Base-by-base conservation (phyloP, 495 filamentous ascomycete genomes). In the Neurospora sp. region DNA sequence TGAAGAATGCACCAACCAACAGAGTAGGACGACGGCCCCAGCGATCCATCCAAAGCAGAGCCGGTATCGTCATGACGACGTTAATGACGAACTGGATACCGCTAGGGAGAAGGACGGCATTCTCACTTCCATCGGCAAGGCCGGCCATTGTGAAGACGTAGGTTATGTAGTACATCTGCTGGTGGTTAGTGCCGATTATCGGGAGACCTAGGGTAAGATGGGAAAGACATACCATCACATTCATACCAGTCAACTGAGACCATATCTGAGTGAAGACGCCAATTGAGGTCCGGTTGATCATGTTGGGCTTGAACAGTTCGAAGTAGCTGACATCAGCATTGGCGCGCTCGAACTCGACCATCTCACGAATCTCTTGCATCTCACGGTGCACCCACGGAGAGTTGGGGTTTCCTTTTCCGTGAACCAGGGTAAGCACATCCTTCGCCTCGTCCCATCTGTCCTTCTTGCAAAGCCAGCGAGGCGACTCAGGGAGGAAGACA, bases 231-330 rank as follows among this genome's bases (percentile, higher is more conserved):
- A 93, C 93, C 91, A 94, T 94, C 14, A 93, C 91, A 78, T 94
- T 94, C 90, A 93, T 93, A 16, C 93, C 93, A 1, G 91, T 92
- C 22, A 95, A 83, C 77, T 96, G 93, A 38, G 89, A 90, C 93
- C 93, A 95, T 78, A 96, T 91, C 79, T 94, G 93, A 0, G 89
- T 92, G 76, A 93, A 93, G 61, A 94, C 76, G 69, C 92, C 92
- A 75, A 93, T 89, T 70, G 88, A 84, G 39, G 91, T 92, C 14
- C 91, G 88, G 81, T 92, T 92, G 78, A 93, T 83, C 91, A 94
- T 94, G 48, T 85, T 80, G 0, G 89, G 88, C 70, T 85, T 87
- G 79, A 96, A 85, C 7, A 96, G 83, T 75, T 94, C 91, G 22
- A 89, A 73, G 78, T 90, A 94, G 31, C 86, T 88, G 70, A 91